These are phyloP conservation scores for Populus pruinosa DNA, from an alignment of 345 rosid genomes.

Conservation along the genomic window DNA sequence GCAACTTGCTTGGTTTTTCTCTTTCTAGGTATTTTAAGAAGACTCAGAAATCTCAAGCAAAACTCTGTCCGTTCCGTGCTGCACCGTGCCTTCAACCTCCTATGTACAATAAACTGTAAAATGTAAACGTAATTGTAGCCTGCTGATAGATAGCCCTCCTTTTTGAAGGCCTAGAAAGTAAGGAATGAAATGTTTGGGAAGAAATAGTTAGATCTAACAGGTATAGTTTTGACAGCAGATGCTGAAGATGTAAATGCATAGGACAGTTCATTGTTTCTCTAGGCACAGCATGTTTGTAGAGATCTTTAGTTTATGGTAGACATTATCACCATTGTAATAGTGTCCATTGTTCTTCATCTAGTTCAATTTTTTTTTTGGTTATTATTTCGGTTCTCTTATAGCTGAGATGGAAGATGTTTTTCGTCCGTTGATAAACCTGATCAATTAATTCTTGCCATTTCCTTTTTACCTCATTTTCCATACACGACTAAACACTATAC, in stretches of 20 bases:
- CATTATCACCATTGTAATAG: not conserved
- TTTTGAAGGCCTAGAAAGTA: slow-evolving; percentile 11
- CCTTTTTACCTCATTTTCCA: too few relatives aligned
- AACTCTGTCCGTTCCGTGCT: not conserved
- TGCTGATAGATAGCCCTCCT: not conserved
- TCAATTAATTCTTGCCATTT: too few relatives aligned
- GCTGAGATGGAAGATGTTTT: not conserved
- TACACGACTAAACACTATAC: too few relatives aligned
- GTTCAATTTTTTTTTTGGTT: not conserved
- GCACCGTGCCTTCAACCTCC: not conserved
- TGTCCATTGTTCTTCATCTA: not conserved
- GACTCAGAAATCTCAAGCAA: not conserved
- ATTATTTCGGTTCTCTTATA: not conserved
- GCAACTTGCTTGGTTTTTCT: not conserved
- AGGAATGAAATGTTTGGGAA: slow-evolving; percentile 19
- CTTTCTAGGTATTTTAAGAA: too few relatives aligned
- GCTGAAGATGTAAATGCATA: slow-evolving; percentile 20
- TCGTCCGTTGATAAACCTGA: not conserved
- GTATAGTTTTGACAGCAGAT: not conserved
- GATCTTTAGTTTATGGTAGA: not conserved
- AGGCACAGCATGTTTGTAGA: slow-evolving; percentile 7
- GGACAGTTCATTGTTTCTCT: slow-evolving; percentile 6
- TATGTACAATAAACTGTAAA: slow-evolving; percentile 27
- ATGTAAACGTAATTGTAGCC: slow-evolving; percentile 16
- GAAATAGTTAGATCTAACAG: slow-evolving; percentile 28